Evolutionary conservation across 2,329 filamentous ascomycete genomes (phyloP).

Genomic region (Colletotrichum sp.): DNA sequence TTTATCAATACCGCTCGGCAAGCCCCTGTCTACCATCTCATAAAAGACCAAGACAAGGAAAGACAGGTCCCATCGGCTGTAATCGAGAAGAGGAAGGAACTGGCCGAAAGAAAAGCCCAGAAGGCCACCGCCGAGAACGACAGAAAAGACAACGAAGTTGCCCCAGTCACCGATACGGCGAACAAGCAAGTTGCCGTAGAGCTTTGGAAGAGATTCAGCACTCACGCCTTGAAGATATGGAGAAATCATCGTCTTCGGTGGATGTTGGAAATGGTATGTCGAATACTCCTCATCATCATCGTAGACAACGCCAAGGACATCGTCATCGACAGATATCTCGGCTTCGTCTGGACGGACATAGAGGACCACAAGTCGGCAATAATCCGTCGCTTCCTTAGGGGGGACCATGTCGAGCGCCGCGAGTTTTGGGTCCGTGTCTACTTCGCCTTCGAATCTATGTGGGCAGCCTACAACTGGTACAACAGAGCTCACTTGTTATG

Average conservation of each 20-base stretch:
- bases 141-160: neutral
- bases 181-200: neutral
- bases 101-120: neutral
- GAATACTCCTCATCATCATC: neutral
- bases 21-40: slow-evolving; percentile 3
- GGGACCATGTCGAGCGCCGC: neutral
- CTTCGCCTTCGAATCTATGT: slow-evolving; percentile 2
- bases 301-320: neutral
- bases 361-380: neutral
- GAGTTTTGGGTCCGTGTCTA: neutral
- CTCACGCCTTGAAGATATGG: neutral
- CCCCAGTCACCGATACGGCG: neutral
- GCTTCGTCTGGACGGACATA: neutral
- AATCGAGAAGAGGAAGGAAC: neutral
- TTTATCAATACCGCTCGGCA: slow-evolving; percentile 1
- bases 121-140: neutral
- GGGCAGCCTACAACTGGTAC: slow-evolving; percentile 17
- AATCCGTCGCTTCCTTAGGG: slow-evolving; percentile 3
- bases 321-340: neutral
- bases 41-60: neutral
- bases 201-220: neutral
- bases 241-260: neutral
- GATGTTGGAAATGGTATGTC: neutral
- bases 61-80: neutral
- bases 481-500: neutral